Evolutionary conservation across 2,329 filamentous ascomycete genomes (phyloP).

Genomic region (Neospermospora avenae): DNA sequence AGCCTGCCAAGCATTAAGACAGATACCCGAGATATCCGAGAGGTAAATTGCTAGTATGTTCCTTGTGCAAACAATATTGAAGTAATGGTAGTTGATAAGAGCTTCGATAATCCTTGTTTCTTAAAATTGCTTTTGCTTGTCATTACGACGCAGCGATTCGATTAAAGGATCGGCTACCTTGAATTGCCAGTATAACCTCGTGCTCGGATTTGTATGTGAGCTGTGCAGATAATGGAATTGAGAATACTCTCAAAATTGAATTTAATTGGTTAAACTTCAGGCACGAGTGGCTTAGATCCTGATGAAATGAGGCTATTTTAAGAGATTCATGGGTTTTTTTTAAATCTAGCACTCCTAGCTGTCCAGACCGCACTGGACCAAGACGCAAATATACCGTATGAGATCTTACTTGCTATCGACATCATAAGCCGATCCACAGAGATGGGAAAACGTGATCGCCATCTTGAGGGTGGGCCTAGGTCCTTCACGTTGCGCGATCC

Average conservation of each 20-base stretch:
- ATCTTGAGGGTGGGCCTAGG: background rate
- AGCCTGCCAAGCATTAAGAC: background rate
- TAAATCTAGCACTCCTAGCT: background rate
- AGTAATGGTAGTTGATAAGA: background rate
- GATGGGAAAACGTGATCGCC: background rate
- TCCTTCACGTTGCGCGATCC: background rate
- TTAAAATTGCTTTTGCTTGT: background rate
- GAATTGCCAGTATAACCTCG: background rate
- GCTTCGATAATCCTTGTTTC: background rate
- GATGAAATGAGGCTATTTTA: background rate
- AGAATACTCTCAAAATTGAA: background rate
- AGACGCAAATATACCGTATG: background rate
- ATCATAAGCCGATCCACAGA: background rate
- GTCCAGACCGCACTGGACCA: background rate
- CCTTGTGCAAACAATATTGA: background rate
- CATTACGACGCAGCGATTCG: background rate
- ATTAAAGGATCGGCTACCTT: background rate
- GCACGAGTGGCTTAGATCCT: background rate
- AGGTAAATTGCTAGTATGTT: background rate
- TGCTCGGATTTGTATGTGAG: background rate
- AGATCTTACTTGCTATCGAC: background rate
- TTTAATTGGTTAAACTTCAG: too few relatives aligned
- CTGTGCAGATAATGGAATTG: background rate
- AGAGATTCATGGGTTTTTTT: background rate
- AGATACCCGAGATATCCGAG: constrained; percentile 1